Conservation (phyloP, 768 basidiomycete species). For the Pholiota molesta region DNA sequence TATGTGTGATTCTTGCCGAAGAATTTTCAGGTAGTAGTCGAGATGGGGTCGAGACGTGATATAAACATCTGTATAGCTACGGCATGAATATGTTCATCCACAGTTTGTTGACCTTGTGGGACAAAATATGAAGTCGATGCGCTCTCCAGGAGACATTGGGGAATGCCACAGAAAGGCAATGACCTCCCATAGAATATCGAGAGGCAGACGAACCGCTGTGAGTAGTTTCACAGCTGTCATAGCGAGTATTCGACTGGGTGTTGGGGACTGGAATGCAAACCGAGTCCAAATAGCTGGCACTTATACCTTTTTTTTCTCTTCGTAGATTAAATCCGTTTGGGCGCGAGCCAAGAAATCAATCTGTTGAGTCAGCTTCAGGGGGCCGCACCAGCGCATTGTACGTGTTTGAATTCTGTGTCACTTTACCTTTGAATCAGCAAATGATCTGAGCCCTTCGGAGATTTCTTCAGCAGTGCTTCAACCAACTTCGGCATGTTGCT, state of each 20-base stretch:
- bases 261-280: background rate
- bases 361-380: background rate
- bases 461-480: too few relatives aligned
- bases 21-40: background rate
- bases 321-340: background rate
- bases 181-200: background rate
- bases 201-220: background rate
- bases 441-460: too few relatives aligned
- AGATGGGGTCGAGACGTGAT: background rate
- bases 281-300: background rate
- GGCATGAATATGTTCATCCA: background rate
- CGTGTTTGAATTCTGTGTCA: too few relatives aligned
- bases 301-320: background rate
- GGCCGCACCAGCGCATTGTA: too few relatives aligned
- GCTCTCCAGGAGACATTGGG: background rate
- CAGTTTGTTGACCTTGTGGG: background rate
- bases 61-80: background rate
- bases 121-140: background rate
- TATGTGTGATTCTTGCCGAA: background rate
- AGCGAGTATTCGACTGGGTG: background rate
- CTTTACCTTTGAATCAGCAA: too few relatives aligned
- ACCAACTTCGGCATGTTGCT: too few relatives aligned
- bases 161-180: background rate
- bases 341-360: background rate
- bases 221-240: background rate